Base-by-base conservation (phyloP, 345 rosid genomes). In the Eucalyptus pumila region DNA sequence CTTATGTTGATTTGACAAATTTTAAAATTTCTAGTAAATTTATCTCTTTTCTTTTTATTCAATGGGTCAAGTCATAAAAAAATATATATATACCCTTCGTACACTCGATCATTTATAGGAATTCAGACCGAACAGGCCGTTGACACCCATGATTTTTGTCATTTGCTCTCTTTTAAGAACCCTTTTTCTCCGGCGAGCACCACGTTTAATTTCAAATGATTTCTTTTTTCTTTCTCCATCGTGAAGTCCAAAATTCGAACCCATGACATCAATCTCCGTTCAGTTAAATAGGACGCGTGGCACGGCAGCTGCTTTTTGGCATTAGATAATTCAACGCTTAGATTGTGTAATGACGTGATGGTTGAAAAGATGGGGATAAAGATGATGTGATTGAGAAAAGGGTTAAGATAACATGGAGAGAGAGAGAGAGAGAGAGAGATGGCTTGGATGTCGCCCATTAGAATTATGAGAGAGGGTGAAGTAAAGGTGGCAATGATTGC, bases 301-400 rank as follows among this genome's bases (percentile, higher is more conserved):
- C 83, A 37, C 83, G 13, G 27, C 14, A 37, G 24, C 47, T 21
- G 14, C 47, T 37, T 76, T 76, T 76, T 76, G 83, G 45, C 47
- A 19, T 86, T 81, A 80, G 76, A 62, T 58, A 85, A 52, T 16
- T 90, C 58, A 27, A 76, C 44, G 49, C 44, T 87, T 89, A 89
- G 49, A 54, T 88, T 47, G 42, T 56, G 88, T 90, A 37, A 92
- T 90, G 49, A 90, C 90, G 89, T 89, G 91, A 90, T 90, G 15
- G 92, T 91, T 90, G 92, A 91, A 89, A 86, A 52, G 65, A 86
- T 40, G 34, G 72, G 65, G 44, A 26, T 49, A 47, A 89, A 90
- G 92, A 90, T 89, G 88, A 88, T 87, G 91, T 48, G 80, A 81
- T 86, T 37, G 51, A 89, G 86, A 88, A 89, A 86, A 62, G 69